phyloP scores from a whole-genome alignment of 2,329 filamentous ascomycete genomes.

The Aspergillus clavatus region DNA sequence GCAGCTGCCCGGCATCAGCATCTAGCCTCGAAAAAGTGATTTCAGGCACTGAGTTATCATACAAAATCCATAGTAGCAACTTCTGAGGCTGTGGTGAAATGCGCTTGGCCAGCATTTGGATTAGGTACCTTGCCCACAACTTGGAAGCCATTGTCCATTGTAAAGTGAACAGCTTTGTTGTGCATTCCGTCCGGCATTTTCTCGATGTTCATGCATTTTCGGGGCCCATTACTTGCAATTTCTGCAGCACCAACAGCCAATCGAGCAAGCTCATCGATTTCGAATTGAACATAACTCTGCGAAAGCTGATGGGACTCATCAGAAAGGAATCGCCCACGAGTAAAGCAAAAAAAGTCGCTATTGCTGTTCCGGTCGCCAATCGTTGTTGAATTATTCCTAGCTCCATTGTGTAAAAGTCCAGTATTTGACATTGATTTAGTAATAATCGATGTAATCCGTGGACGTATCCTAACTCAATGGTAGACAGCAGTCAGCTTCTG shows the following conservation, averaged over 20 bases:
- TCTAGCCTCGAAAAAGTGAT: neutral
- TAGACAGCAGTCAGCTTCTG: too few relatives aligned
- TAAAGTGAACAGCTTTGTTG: conserved; percentile 2
- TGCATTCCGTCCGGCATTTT: conserved; percentile 2
- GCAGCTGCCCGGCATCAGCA: neutral
- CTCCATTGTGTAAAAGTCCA: neutral
- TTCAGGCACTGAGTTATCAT: neutral
- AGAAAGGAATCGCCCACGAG: neutral
- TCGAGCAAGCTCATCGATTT: conserved; percentile 1
- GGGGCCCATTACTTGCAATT: neutral
- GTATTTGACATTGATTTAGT: neutral
- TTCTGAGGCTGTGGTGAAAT: conserved; percentile 1
- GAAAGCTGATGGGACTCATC: neutral
- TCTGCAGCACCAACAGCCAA: neutral
- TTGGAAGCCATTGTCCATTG: conserved; percentile 4
- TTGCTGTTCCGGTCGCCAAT: neutral
- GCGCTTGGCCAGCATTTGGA: conserved; percentile 1
- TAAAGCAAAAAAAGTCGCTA: neutral
- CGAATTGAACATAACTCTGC: neutral
- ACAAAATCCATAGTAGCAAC: conserved; percentile 6
- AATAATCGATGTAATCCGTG: neutral
- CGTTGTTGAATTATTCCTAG: neutral
- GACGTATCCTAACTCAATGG: too few relatives aligned
- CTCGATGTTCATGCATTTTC: neutral
- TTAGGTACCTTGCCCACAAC: conserved; percentile 1